A percentile compares a stretch with the other conserved stretches of the same genome.
Conservation (phyloP, 306 rosid species). For the Gastrolobium bilobum region DNA sequence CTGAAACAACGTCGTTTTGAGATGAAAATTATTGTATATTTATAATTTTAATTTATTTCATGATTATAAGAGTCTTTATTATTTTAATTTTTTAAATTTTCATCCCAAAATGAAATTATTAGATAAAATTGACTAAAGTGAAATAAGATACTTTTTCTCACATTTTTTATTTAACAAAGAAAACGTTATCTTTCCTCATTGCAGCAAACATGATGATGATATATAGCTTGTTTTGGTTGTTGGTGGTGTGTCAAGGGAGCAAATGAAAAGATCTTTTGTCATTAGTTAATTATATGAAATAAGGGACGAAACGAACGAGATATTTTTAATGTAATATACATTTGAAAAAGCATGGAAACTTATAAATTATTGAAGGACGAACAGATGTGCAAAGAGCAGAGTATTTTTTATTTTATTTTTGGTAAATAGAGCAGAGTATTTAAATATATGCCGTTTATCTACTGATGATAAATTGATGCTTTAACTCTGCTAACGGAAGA, state of each 20-base stretch:
- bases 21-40: too few relatives aligned
- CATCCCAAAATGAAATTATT: too few relatives aligned
- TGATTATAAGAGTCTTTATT: too few relatives aligned
- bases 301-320: not conserved
- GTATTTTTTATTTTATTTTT: too few relatives aligned
- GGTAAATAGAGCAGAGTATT: not conserved
- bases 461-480: not conserved
- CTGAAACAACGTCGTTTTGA: too few relatives aligned
- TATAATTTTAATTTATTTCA: too few relatives aligned
- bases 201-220: not conserved
- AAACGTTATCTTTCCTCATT: not conserved
- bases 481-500: not conserved
- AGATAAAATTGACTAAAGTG: too few relatives aligned
- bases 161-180: not conserved
- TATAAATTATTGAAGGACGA: not conserved
- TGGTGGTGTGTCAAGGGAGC: conserved; percentile 6
- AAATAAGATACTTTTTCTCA: too few relatives aligned
- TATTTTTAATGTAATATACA: not conserved
- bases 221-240: not conserved
- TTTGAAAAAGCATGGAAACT: not conserved
- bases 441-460: not conserved
- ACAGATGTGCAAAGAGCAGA: too few relatives aligned
- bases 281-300: not conserved
- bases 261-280: not conserved
- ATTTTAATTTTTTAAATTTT: too few relatives aligned